Conservation (phyloP, 768 basidiomycete species). For the Leccinum subgranulosum region DNA sequence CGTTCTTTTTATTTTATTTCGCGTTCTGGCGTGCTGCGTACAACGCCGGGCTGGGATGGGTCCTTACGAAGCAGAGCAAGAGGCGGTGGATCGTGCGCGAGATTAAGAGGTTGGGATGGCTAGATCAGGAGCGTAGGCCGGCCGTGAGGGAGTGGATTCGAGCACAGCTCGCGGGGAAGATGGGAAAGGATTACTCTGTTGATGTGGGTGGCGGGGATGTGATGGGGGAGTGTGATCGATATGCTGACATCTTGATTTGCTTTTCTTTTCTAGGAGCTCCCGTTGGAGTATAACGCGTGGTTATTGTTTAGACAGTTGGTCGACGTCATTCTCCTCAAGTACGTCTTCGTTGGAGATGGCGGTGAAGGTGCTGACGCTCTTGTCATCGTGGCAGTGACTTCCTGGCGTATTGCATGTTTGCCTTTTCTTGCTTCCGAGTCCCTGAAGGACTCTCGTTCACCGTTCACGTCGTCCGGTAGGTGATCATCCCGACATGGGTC, state of each 20-base stretch:
- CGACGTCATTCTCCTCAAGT: slow-evolving; percentile 96
- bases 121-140: slow-evolving; percentile 70
- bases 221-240: slow-evolving; percentile 28
- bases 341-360: slow-evolving; percentile 25
- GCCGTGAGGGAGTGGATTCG: slow-evolving; percentile 77
- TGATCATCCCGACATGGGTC: slow-evolving; percentile 1
- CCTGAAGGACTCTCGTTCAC: slow-evolving; percentile 70
- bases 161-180: slow-evolving; percentile 82
- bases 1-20: slow-evolving; percentile 89
- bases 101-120: slow-evolving; percentile 79
- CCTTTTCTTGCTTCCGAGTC: slow-evolving; percentile 87
- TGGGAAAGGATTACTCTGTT: slow-evolving; percentile 93
- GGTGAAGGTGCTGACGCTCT: neutral
- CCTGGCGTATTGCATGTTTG: slow-evolving; percentile 91
- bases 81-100: slow-evolving; percentile 88
- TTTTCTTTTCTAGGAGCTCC: slow-evolving; percentile 58
- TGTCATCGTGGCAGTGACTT: slow-evolving; percentile 65
- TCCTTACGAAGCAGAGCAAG: slow-evolving; percentile 94
- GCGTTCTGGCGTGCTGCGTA: slow-evolving; percentile 91
- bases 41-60: slow-evolving; percentile 90
- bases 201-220: slow-evolving; percentile 52
- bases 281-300: slow-evolving; percentile 95
- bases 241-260: slow-evolving; percentile 38
- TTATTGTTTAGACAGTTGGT: slow-evolving; percentile 93
- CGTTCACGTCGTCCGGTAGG: slow-evolving; percentile 75